phyloP scores from a whole-genome alignment of 2,329 filamentous ascomycete genomes.

The Polychaeton citri region DNA sequence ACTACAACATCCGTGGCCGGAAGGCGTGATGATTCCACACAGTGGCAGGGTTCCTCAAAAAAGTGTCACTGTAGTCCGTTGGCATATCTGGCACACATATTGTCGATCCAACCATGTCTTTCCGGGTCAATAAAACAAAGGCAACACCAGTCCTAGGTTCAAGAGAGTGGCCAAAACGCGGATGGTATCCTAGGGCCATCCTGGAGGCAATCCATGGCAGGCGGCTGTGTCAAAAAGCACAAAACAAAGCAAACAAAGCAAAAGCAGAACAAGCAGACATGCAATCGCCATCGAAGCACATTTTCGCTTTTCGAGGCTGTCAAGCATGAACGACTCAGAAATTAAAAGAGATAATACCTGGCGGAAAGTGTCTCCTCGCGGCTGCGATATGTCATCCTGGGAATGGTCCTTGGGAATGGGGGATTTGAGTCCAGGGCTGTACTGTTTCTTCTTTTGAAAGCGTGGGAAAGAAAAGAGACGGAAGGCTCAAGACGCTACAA shows the following conservation, averaged over 20 bases:
- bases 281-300: background rate
- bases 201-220: constrained; percentile 2
- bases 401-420: constrained; percentile 2
- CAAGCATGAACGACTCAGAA: constrained; percentile 3
- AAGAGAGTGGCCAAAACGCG: too few relatives aligned
- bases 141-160: too few relatives aligned
- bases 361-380: constrained; percentile 22
- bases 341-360: constrained; percentile 21
- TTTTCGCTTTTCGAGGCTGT: too few relatives aligned
- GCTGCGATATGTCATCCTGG: constrained; percentile 26
- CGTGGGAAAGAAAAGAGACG: constrained; percentile 10
- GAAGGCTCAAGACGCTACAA: constrained; percentile 2
- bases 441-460: constrained; percentile 3
- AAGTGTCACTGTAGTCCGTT: constrained; percentile 1
- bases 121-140: too few relatives aligned
- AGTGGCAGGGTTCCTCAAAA: background rate
- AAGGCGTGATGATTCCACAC: constrained; percentile 1
- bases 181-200: too few relatives aligned
- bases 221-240: constrained; percentile 3
- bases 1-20: background rate
- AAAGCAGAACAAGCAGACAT: constrained; percentile 5
- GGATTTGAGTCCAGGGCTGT: constrained; percentile 2
- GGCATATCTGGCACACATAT: too few relatives aligned
- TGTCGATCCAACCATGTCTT: too few relatives aligned
- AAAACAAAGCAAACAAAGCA: constrained; percentile 8